Evolutionary conservation across 129 eudicot genomes (phyloP), one percentile per base, ranked within the genome.

Genomic region (Arctium minus): DNA sequence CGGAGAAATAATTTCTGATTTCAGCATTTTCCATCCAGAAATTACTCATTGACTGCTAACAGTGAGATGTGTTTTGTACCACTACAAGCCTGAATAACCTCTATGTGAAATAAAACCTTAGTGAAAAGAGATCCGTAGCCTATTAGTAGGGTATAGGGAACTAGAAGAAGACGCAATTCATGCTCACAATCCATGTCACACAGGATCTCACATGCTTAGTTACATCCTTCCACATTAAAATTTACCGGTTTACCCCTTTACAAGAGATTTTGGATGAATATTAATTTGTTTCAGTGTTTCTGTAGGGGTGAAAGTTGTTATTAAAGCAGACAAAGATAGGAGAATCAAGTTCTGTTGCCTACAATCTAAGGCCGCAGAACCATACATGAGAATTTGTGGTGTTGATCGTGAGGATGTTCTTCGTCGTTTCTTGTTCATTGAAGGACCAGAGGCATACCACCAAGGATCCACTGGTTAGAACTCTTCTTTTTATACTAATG

Each of bases 351-450:
- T 93, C 83, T 93, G 99, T 82, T 93, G 99, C 75, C 85, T 96
- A 46, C 99, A 96, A 76, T 96, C 99, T 56, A 81, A 96, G 86
- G 92, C 98, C 38, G 99, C 98, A 42, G 97, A 93, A 86, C 99
- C 99, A 64, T 96, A 93, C 87, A 76, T 96, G 96, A 88, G 85
- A 22, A 73, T 87, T 15, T 89, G 92, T 86, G 97, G 91, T 7
- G 84, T 90, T 30, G 89, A 86, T 8, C 87, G 93, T 38, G 89
- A 92, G 85, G 99, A 93, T 86, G 99, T 96, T 87, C 91, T 86
- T 80, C 92, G 91, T 37, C 94, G 98, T 35, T 90, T 96, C 83
- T 64, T 96, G 78, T 96, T 96, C 90, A 84, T 93, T 79, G 99
- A 96, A 89, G 97, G 98, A 70, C 98, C 91, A 35, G 89, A 82